A percentile compares a stretch with the other conserved stretches of the same genome.
Conservation (phyloP, 2,329 filamentous ascomycete species). For the Pseudogymnoascus pannorum region DNA sequence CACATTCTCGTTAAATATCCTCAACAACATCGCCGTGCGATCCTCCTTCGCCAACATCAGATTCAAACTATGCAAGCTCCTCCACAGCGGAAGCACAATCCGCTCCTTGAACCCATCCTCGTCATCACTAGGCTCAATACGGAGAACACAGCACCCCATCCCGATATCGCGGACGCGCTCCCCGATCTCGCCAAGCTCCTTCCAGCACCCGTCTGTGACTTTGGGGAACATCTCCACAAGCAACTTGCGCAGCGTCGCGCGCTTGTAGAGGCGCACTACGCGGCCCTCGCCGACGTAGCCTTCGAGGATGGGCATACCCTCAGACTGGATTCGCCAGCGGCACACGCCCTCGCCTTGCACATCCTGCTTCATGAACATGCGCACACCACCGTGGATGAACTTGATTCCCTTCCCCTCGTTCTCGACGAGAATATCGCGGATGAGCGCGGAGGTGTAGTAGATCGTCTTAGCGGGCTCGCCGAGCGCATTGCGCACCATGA, state of each 20-base stretch:
- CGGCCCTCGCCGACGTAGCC: slow-evolving; percentile 78
- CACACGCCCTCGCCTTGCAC: slow-evolving; percentile 80
- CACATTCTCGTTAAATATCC: slow-evolving; percentile 83
- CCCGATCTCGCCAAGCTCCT: slow-evolving; percentile 77
- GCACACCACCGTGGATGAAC: slow-evolving; percentile 93
- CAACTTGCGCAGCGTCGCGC: slow-evolving; percentile 72
- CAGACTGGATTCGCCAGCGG: slow-evolving; percentile 90
- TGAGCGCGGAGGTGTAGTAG: slow-evolving; percentile 85
- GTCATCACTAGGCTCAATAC: slow-evolving; percentile 65
- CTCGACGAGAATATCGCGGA: slow-evolving; percentile 73
- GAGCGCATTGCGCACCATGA: slow-evolving; percentile 89
- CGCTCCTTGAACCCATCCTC: slow-evolving; percentile 61
- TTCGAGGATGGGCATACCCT: slow-evolving; percentile 85
- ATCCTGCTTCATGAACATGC: slow-evolving; percentile 99
- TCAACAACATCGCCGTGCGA: slow-evolving; percentile 79
- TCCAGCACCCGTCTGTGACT: slow-evolving; percentile 66
- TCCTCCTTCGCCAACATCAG: slow-evolving; percentile 99
- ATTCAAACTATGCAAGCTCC: slow-evolving; percentile 85
- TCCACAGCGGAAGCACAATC: slow-evolving; percentile 89
- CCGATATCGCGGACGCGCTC: slow-evolving; percentile 70
- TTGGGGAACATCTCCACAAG: slow-evolving; percentile 97
- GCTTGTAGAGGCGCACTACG: slow-evolving; percentile 65
- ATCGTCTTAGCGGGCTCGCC: slow-evolving; percentile 88
- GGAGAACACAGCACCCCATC: slow-evolving; percentile 88
- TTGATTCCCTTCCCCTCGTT: slow-evolving; percentile 91